Evolutionary conservation across 768 basidiomycete genomes (phyloP).

Genomic region (Asterophora lycoperdoides): DNA sequence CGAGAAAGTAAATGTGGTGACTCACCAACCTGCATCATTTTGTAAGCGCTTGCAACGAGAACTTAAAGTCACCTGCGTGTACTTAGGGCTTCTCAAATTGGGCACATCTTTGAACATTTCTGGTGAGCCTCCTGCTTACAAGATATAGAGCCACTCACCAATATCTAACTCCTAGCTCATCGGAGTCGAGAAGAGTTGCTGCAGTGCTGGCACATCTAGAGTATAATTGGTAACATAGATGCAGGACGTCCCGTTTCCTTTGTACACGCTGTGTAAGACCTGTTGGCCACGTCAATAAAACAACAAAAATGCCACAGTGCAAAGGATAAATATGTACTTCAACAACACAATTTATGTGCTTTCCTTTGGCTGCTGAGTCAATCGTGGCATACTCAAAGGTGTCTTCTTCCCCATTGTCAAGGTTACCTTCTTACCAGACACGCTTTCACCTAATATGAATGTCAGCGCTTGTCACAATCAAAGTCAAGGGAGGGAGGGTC

Average conservation of each 20-base stretch:
- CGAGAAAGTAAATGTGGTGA: too few species aligned
- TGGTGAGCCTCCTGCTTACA: too few species aligned
- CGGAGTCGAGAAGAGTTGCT: too few species aligned
- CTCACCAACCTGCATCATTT: too few species aligned
- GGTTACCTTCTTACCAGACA: conserved; percentile 33
- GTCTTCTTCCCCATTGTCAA: conserved; percentile 17
- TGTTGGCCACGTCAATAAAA: conserved; percentile 20
- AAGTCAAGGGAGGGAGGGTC: conserved; percentile 11
- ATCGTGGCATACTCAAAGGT: conserved; percentile 44
- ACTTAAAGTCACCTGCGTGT: too few species aligned
- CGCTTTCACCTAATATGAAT: conserved; percentile 43
- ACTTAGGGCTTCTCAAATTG: too few species aligned
- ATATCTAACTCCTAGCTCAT: too few species aligned
- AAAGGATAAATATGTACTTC: conserved; percentile 38
- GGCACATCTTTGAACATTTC: too few species aligned
- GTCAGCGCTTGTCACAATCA: conserved; percentile 1
- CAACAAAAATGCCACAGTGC: conserved; percentile 1
- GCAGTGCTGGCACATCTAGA: too few species aligned
- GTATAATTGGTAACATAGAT: conserved; percentile 70
- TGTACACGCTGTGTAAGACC: conserved; percentile 42
- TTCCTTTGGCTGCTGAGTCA: conserved; percentile 37
- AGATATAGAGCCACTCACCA: too few species aligned
- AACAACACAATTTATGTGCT: conserved; percentile 52
- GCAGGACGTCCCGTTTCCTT: conserved; percentile 29
- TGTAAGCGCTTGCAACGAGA: too few species aligned